Base-by-base conservation (phyloP, 2,329 filamentous ascomycete species). In the Colletotrichum incanum region DNA sequence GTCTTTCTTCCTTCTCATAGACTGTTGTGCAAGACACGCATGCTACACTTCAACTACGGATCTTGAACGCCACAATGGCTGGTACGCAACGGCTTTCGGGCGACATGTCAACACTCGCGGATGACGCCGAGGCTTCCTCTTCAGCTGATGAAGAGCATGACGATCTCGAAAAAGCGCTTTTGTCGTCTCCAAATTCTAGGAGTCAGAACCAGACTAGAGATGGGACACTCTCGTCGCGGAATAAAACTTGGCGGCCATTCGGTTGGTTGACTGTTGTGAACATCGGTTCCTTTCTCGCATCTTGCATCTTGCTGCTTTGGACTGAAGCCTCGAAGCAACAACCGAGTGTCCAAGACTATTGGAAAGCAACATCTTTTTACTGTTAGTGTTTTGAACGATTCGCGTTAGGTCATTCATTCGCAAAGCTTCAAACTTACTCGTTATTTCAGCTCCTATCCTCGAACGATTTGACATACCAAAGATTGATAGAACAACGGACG, bases 321-420 rank as follows among this genome's bases (percentile, higher is more conserved):
- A 5, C 39, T 5, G 23, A 11, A 14, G n/a, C 18, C 16, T 5
- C 11, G 8, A 55, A 34, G 9, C 18, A 12, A 37, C 16, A 11
- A 4, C 12, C 20, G 8, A 43, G 14, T 3, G 18, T 50, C 0
- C 66, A 68, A 31, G 66, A 68, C 14, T n/a, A 50, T 5, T 68
- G 66, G 66, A 68, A 39, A 31, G 41, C 31, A n/a, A 68, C 50
- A 8, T 64, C 66, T 1, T 68, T 68, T 20, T 68, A 56, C 12
- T 68, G 59, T 68, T 28, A 64, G 41, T 16, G 5, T 0, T 14
- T 34, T 34, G n/a, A 37, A 1, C 0, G 31, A 43, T 37, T 37
- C 5, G 7, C 9, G 34, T 9, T 37, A 8, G 12, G 18, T 18
- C 2, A 18, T 18, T 18, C 2, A 16, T 16, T 18, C 1, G 20